Base-by-base conservation (phyloP, 1,139 yeast species). In the Saccharomycopsis crataegensis region DNA sequence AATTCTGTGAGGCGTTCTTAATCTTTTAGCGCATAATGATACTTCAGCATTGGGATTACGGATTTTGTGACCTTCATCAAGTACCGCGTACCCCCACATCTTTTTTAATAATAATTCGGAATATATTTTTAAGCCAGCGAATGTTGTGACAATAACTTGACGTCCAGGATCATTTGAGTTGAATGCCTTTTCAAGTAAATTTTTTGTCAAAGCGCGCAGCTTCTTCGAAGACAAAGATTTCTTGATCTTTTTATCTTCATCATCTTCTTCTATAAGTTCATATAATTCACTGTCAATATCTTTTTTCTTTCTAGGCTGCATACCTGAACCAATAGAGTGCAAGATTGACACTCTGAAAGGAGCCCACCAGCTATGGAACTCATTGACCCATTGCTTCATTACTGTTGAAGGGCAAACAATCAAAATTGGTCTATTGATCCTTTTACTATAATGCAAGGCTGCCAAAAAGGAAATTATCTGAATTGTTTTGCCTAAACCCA, bases 311-410 rank as follows among this genome's bases (percentile, higher is more conserved):
- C 51, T 64, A 9, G 70, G 68, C 8, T 73, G 71, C 90, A 93
- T 84, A 0, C 96, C 99, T 1, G 90, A 74, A 0, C 99, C 99
- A 50, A 90, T 93, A 3, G 96, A 85, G 67, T 93, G 99, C 48
- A 93, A 70, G 51, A 93, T 89, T 2, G 87, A 83, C 16, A 93
- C 82, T 56, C 99, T 70, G 34, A 94, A 74, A 0, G 97, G 91
- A 1, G 99, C 98, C 98, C 98, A 93, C 99, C 99, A 93, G 50
- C 85, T 77, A 63, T 93, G 99, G 55, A 93, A 82, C 66, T 93
- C 99, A 59, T 84, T 86, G 6, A 91, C 95, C 99, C 99, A 93
- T 65, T 93, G 99, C 58, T 82, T 86, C 76, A 93, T 73, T 0
- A 93, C 97, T 0, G 99, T 93, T 0, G 99, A 98, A 0, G 99